Evolutionary conservation across 106 monocot species (phyloP).

Genomic region (Acorus calamus): DNA sequence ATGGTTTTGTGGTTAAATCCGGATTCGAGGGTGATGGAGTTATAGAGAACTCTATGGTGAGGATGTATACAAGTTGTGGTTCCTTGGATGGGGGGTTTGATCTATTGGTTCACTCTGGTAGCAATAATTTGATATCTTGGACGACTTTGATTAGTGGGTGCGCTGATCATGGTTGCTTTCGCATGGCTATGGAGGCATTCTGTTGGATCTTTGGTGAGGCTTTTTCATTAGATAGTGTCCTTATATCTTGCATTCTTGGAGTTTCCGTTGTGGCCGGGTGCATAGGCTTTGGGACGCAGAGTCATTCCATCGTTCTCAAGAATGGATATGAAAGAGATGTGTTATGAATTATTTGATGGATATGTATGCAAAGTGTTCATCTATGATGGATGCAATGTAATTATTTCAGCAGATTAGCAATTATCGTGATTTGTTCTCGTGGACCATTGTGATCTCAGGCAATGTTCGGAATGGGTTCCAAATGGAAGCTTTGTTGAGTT

Average conservation of each 20-base stretch:
- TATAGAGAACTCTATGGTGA: constrained; percentile 20
- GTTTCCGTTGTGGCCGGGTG: neutral
- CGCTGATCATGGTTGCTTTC: constrained; percentile 2
- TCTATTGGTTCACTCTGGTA: constrained; percentile 10
- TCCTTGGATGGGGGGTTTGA: neutral
- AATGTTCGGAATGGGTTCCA: constrained; percentile 12
- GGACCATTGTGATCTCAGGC: constrained; percentile 15
- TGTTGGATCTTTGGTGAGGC: neutral
- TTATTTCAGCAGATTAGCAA: constrained; percentile 8
- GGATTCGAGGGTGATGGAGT: constrained; percentile 19
- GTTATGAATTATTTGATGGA: constrained; percentile 15
- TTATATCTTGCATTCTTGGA: constrained; percentile 9
- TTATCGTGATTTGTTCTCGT: constrained; percentile 1
- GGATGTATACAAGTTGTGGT: constrained; percentile 14
- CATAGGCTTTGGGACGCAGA: constrained; percentile 4
- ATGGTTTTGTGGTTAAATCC: constrained; percentile 13
- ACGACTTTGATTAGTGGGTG: constrained; percentile 17
- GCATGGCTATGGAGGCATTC: constrained; percentile 6
- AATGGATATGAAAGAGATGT: constrained; percentile 3
- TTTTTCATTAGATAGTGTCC: constrained; percentile 1
- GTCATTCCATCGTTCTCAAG: constrained; percentile 12
- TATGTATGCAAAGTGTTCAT: constrained; percentile 23
- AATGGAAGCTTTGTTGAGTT: constrained; percentile 7
- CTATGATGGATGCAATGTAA: constrained; percentile 14
- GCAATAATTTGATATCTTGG: constrained; percentile 16